phyloP scores from a whole-genome alignment of 1,284 basidiomycete species.

The Amylostereum chailletii region DNA sequence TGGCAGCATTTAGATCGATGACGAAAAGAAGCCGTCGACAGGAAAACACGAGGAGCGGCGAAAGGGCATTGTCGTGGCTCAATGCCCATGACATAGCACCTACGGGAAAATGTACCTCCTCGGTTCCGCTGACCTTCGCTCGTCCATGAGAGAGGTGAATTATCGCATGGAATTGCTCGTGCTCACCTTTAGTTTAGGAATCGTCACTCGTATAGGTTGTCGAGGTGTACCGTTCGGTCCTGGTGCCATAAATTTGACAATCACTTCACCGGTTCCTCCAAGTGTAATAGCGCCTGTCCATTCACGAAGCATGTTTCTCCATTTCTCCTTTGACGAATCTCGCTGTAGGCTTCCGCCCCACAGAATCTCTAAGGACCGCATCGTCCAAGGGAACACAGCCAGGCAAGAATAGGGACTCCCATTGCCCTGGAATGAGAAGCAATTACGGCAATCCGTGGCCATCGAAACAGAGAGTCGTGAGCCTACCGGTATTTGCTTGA shows the following conservation, averaged over 20 bases:
- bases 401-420: conserved; percentile 14
- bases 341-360: conserved; percentile 31
- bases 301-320: conserved; percentile 34
- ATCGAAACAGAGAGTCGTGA: too few relatives aligned
- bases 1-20: conserved; percentile 27
- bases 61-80: conserved; percentile 28
- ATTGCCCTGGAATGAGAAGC: too few relatives aligned
- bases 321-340: conserved; percentile 26
- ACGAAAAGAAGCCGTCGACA: conserved; percentile 43
- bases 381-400: conserved; percentile 52
- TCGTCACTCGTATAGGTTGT: not conserved
- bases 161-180: conserved; percentile 1
- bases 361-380: conserved; percentile 33
- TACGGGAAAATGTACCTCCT: conserved; percentile 14
- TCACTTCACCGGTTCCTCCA: conserved; percentile 24
- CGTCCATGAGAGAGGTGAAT: not conserved
- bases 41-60: conserved; percentile 50
- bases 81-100: conserved; percentile 49
- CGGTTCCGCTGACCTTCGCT: conserved; percentile 1
- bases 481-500: too few relatives aligned
- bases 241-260: not conserved
- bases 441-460: too few relatives aligned
- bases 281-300: conserved; percentile 44
- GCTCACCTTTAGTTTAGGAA: not conserved
- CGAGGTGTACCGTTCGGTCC: too few relatives aligned